A percentile compares a stretch with the other conserved stretches of the same genome.
Evolutionary conservation across 2,329 filamentous ascomycete genomes (phyloP).

Genomic region (Monosporascus sp.): DNA sequence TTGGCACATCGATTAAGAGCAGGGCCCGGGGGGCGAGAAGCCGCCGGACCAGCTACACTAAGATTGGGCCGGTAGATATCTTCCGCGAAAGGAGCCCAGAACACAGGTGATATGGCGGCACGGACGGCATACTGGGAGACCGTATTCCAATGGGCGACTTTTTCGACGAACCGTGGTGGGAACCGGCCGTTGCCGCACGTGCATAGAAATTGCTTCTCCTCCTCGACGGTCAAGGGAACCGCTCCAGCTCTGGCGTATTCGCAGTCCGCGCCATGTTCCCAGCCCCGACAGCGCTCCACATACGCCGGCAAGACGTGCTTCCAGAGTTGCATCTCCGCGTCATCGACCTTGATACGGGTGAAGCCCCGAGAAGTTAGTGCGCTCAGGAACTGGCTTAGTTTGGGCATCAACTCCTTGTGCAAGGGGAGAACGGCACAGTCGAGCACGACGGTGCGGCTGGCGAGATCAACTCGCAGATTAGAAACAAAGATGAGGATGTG

Average conservation of each 20-base stretch:
- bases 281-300: conserved; percentile 42
- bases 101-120: conserved; percentile 51
- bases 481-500: conserved; percentile 31
- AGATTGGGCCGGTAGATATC: neutral
- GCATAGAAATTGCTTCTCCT: conserved; percentile 34
- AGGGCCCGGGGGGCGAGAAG: neutral
- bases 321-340: conserved; percentile 51
- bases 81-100: conserved; percentile 28
- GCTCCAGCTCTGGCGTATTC: conserved; percentile 32
- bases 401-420: conserved; percentile 26
- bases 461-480: conserved; percentile 37
- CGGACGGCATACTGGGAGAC: conserved; percentile 42
- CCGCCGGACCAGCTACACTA: neutral
- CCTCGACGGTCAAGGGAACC: conserved; percentile 32
- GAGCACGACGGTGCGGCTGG: conserved; percentile 34
- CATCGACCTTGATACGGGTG: conserved; percentile 32
- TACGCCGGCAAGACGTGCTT: conserved; percentile 37
- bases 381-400: conserved; percentile 32
- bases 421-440: conserved; percentile 42
- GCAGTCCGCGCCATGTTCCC: conserved; percentile 34
- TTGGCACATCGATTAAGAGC: neutral
- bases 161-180: conserved; percentile 29
- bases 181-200: conserved; percentile 38
- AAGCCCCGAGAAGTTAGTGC: conserved; percentile 29
- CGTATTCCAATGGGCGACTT: conserved; percentile 35